Evolutionary conservation across 2,329 filamentous ascomycete species (phyloP).

Genomic region (Nannizziopsis barbatae): DNA sequence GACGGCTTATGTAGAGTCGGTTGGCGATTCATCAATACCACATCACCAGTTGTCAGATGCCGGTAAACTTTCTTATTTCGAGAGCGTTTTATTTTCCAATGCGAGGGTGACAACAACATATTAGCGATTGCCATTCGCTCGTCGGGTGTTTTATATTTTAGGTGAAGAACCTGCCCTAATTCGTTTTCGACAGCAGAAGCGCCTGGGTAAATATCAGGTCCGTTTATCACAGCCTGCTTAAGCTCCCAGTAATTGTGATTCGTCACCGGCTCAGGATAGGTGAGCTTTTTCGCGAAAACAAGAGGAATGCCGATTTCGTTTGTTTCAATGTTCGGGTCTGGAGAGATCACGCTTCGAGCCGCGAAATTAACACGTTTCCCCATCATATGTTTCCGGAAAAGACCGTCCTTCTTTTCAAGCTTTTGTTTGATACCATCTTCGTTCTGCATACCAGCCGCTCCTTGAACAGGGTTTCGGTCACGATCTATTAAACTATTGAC

Average conservation of each 20-base stretch:
- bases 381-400: constrained; percentile 99
- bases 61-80: constrained; percentile 94
- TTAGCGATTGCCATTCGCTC: constrained; percentile 85
- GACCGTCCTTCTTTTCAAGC: constrained; percentile 94
- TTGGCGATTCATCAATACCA: constrained; percentile 97
- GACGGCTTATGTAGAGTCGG: constrained; percentile 96
- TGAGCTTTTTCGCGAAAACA: constrained; percentile 93
- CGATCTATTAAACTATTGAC: constrained; percentile 91
- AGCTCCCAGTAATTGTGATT: constrained; percentile 94
- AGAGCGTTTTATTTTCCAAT: constrained; percentile 58
- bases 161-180: constrained; percentile 77
- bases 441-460: constrained; percentile 62
- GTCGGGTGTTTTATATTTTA: constrained; percentile 76
- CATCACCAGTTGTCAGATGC: constrained; percentile 90
- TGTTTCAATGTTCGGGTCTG: constrained; percentile 96
- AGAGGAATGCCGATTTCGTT: constrained; percentile 97
- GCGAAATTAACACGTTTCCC: constrained; percentile 99
- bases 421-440: constrained; percentile 96
- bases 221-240: constrained; percentile 92
- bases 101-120: constrained; percentile 77
- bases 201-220: constrained; percentile 84
- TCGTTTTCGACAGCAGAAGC: constrained; percentile 93
- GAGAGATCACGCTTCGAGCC: constrained; percentile 92
- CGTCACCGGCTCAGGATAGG: constrained; percentile 93
- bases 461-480: constrained; percentile 71